Evolutionary conservation across 495 filamentous ascomycete species (phyloP).

Genomic region (Thozetella sp.): DNA sequence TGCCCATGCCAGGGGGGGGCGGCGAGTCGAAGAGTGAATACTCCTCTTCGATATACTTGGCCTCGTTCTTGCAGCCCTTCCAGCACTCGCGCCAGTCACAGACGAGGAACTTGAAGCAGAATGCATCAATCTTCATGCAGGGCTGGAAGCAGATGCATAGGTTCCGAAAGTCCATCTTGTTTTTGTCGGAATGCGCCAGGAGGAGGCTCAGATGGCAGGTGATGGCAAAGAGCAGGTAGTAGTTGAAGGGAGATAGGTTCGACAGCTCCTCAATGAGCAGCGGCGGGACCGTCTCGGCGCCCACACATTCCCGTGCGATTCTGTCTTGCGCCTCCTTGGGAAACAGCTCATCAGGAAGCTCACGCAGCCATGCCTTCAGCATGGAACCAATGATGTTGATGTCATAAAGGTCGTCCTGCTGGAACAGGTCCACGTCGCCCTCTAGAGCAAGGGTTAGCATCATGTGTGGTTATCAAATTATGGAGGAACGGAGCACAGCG

Average conservation of each 20-base stretch:
- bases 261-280: constrained; percentile 87
- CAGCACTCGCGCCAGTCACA: constrained; percentile 93
- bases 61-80: constrained; percentile 94
- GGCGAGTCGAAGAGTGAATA: constrained; percentile 61
- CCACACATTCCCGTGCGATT: constrained; percentile 72
- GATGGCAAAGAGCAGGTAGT: constrained; percentile 94
- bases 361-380: constrained; percentile 92
- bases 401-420: constrained; percentile 82
- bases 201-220: constrained; percentile 90
- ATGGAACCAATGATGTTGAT: constrained; percentile 92
- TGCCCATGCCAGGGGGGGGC: constrained; percentile 26
- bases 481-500: too few relatives aligned
- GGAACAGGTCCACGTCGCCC: constrained; percentile 82
- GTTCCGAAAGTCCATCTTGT: constrained; percentile 94
- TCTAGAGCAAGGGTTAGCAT: constrained; percentile 51
- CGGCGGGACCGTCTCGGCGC: constrained; percentile 76
- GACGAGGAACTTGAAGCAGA: constrained; percentile 89
- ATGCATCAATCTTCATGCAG: constrained; percentile 87
- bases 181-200: constrained; percentile 81
- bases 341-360: constrained; percentile 88
- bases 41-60: constrained; percentile 74
- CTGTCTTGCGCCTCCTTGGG: constrained; percentile 76
- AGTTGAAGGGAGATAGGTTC: constrained; percentile 87
- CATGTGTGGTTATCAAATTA: background rate
- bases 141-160: constrained; percentile 95